These are phyloP conservation scores for Massarina eburnea DNA, from an alignment of 2,329 filamentous ascomycete genomes.

Conservation along the genomic window DNA sequence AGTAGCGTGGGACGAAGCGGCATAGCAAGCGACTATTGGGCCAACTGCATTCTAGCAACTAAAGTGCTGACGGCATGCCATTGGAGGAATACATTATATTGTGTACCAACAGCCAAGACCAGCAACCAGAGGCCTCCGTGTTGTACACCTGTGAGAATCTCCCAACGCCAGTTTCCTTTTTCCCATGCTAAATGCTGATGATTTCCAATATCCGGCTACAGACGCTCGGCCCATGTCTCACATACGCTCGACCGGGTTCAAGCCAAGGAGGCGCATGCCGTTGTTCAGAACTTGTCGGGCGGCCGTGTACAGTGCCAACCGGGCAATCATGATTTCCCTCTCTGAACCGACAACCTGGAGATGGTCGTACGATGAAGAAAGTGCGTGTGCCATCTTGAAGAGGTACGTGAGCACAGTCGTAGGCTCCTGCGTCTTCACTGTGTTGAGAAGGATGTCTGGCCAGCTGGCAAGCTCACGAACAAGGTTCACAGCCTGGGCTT, in stretches of 20 bases:
- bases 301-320: slow-evolving; percentile 70
- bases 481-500: slow-evolving; percentile 72
- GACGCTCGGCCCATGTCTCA: background rate
- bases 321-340: slow-evolving; percentile 67
- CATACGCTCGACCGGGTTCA: slow-evolving; percentile 68
- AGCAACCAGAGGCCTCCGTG: background rate
- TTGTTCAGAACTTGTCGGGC: slow-evolving; percentile 76
- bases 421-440: slow-evolving; percentile 79
- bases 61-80: background rate
- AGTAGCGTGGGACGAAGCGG: background rate
- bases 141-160: background rate
- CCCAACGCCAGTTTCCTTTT: background rate
- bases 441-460: slow-evolving; percentile 83
- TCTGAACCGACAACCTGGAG: slow-evolving; percentile 76
- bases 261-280: slow-evolving; percentile 78
- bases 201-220: background rate
- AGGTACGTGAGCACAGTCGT: slow-evolving; percentile 70
- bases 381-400: slow-evolving; percentile 79
- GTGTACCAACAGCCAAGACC: background rate
- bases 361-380: slow-evolving; percentile 78
- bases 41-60: background rate
- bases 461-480: slow-evolving; percentile 78
- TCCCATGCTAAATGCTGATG: background rate
- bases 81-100: background rate
- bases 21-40: background rate